phyloP scores from a whole-genome alignment of 257 asterid genomes.

The Solanum phureja region DNA sequence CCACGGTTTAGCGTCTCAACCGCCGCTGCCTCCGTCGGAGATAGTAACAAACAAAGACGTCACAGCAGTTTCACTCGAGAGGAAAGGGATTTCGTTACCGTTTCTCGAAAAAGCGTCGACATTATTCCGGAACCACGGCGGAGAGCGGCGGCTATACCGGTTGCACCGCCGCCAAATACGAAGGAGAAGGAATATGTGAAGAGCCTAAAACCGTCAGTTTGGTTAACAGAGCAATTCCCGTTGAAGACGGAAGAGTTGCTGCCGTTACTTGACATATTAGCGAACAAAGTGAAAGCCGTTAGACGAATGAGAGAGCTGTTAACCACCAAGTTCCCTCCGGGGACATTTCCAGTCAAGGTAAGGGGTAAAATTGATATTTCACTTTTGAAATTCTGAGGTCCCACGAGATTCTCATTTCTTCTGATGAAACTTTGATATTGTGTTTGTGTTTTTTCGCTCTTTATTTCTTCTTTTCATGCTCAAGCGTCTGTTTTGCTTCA shows the following conservation, averaged over 20 bases:
- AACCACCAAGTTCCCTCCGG: constrained; percentile 85
- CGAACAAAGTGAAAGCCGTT: constrained; percentile 79
- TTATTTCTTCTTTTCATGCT: constrained; percentile 58
- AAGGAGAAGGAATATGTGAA: constrained; percentile 85
- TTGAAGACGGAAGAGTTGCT: constrained; percentile 82
- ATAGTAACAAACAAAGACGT: constrained; percentile 34
- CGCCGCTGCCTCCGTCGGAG: constrained; percentile 20
- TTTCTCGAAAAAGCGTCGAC: constrained; percentile 82
- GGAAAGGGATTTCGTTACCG: constrained; percentile 70
- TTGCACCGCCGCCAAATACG: constrained; percentile 70
- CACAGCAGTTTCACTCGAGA: constrained; percentile 86
- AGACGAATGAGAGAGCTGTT: constrained; percentile 91
- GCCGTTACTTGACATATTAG: constrained; percentile 86
- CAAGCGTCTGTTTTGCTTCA: constrained; percentile 1
- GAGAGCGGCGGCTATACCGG: constrained; percentile 26
- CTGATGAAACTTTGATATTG: not conserved
- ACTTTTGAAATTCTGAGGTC: not conserved
- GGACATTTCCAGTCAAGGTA: constrained; percentile 95
- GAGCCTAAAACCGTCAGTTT: constrained; percentile 61
- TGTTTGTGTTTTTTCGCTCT: constrained; percentile 10
- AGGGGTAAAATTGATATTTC: constrained; percentile 25
- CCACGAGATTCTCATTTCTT: not conserved
- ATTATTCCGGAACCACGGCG: constrained; percentile 60
- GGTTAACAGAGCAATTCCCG: constrained; percentile 93
- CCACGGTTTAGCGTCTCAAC: constrained; percentile 72